A percentile compares a stretch with the other conserved stretches of the same genome.
These are phyloP conservation scores for Monascus purpureus DNA, from an alignment of 495 filamentous ascomycete genomes.

Conservation along the genomic window DNA sequence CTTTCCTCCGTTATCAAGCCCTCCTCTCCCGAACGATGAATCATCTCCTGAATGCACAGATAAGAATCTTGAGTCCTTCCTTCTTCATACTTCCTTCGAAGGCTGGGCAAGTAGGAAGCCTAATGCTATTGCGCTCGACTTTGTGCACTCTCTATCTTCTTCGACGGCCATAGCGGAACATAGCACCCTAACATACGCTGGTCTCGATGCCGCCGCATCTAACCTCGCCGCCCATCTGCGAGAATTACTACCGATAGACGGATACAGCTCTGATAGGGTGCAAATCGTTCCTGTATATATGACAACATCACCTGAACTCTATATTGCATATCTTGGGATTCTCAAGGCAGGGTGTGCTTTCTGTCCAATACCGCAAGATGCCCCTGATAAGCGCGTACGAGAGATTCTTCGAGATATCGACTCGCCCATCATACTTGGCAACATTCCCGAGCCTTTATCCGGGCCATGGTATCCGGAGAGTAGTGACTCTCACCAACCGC, in stretches of 20 bases:
- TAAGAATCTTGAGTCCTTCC: conserved; percentile 2
- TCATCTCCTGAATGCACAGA: not conserved
- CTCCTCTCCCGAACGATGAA: conserved; percentile 4
- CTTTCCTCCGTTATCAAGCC: conserved; percentile 11
- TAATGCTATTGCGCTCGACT: conserved; percentile 13
- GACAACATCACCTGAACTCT: conserved; percentile 54
- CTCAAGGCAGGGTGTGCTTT: conserved; percentile 66
- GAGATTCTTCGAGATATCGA: conserved; percentile 55
- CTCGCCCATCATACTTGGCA: conserved; percentile 37
- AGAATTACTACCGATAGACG: conserved; percentile 1
- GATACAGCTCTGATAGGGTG: conserved; percentile 1
- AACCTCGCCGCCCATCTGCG: conserved; percentile 10
- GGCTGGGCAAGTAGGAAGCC: conserved; percentile 11
- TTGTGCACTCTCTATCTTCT: conserved; percentile 11
- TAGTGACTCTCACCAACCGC: not conserved
- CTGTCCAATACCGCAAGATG: conserved; percentile 58
- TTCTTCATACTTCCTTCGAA: conserved; percentile 14
- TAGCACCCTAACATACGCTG: conserved; percentile 12
- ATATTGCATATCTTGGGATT: conserved; percentile 53
- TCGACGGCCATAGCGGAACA: conserved; percentile 5
- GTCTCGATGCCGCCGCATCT: conserved; percentile 9
- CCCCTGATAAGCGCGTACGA: conserved; percentile 51
- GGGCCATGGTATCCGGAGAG: conserved; percentile 1
- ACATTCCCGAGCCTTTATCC: conserved; percentile 4
- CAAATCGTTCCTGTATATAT: conserved; percentile 54